phyloP scores from a whole-genome alignment of 2,329 filamentous ascomycete genomes.

The Xylariaceae sp. region DNA sequence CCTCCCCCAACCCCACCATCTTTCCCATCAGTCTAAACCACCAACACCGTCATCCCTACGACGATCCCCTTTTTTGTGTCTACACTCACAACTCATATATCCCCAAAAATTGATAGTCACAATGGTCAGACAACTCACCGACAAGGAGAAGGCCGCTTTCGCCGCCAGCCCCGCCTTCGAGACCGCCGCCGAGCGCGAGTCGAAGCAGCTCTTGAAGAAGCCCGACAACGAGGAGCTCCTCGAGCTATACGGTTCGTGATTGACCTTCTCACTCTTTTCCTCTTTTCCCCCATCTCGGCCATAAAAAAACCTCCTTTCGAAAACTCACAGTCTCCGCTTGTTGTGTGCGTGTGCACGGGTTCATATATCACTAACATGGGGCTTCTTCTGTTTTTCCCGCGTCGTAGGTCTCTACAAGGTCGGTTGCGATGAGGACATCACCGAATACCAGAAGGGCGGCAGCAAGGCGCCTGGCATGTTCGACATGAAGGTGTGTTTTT shows the following conservation, averaged over 20 bases:
- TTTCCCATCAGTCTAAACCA: background rate
- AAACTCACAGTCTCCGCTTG: background rate
- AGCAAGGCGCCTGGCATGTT: constrained; percentile 56
- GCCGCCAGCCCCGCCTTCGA: constrained; percentile 14
- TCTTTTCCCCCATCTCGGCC: background rate
- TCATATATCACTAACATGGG: background rate
- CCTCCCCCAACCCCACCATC: background rate
- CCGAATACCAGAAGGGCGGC: constrained; percentile 40
- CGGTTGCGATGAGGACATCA: constrained; percentile 51
- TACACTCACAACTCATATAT: background rate
- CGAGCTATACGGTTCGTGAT: constrained; percentile 51
- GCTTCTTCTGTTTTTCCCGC: background rate
- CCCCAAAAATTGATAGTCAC: background rate
- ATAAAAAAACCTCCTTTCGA: background rate
- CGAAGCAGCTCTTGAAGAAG: constrained; percentile 62
- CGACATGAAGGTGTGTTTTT: constrained; percentile 55
- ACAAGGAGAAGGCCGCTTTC: constrained; percentile 13
- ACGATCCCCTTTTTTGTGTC: background rate
- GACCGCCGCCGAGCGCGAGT: constrained; percentile 39
- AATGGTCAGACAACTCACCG: constrained; percentile 12
- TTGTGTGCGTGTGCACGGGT: no score
- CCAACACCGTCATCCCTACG: no score
- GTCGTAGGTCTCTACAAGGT: constrained; percentile 54
- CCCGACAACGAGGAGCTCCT: constrained; percentile 61
- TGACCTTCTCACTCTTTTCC: background rate